Percentiles rank a stretch among this genome's conserved stretches.
Conservation (phyloP, 371 early-diverging fungal genomes). For the Funneliformis caledonium region DNA sequence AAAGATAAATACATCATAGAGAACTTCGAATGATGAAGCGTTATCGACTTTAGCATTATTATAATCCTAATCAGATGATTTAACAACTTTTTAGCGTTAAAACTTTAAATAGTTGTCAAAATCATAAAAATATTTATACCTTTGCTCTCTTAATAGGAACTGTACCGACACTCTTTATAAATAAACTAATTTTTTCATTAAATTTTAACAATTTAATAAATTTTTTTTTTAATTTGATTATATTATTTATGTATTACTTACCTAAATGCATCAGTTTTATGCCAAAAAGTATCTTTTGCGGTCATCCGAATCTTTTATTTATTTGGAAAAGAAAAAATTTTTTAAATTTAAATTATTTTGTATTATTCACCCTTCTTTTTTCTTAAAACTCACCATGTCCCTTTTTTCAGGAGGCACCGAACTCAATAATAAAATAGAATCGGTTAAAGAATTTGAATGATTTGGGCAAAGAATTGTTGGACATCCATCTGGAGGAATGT, state of each 20-base stretch:
- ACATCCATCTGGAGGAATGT: constrained; percentile 24
- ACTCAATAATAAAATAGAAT: constrained; percentile 6
- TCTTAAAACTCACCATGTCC: not conserved
- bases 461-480: constrained; percentile 14
- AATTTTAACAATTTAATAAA: not conserved
- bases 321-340: not conserved
- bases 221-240: not conserved
- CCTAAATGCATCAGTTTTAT: constrained; percentile 1
- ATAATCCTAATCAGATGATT: constrained; percentile 1
- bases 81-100: not conserved
- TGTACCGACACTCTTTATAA: constrained; percentile 10
- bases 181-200: not conserved
- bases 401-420: not conserved
- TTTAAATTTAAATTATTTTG: no score
- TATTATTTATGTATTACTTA: not conserved
- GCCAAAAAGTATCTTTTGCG: constrained; percentile 20
- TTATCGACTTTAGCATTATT: constrained; percentile 27
- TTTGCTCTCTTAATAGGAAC: constrained; percentile 16
- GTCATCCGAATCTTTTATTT: constrained; percentile 10
- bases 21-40: not conserved
- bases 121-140: not conserved
- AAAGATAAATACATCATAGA: not conserved
- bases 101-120: not conserved
- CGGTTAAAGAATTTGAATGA: constrained; percentile 22
- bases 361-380: not conserved